These are phyloP conservation scores for Cyathus olla DNA, from an alignment of 1,284 basidiomycete genomes.

Conservation along the genomic window DNA sequence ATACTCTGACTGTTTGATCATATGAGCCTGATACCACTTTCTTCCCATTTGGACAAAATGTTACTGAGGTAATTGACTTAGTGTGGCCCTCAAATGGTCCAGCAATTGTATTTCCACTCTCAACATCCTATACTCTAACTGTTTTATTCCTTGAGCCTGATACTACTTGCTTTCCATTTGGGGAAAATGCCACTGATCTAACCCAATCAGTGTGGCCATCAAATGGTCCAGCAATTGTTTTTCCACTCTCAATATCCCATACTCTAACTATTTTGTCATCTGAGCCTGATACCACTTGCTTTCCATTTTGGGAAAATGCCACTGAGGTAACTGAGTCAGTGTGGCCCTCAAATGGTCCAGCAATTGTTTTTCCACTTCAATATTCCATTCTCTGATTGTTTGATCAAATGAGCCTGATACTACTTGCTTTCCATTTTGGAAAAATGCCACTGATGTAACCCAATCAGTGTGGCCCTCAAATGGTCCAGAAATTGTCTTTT, in stretches of 20 bases:
- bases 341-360: background rate
- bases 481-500: background rate
- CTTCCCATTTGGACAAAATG: no score
- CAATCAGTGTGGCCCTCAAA: background rate
- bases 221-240: background rate
- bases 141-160: no score
- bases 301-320: background rate
- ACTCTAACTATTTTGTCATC: background rate
- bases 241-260: background rate
- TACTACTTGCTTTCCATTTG: background rate
- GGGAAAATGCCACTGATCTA: background rate
- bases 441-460: background rate
- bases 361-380: background rate
- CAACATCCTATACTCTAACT: no score
- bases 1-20: no score
- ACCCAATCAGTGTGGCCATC: background rate
- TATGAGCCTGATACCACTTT: no score
- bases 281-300: background rate
- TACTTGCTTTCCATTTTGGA: background rate
- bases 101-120: no score
- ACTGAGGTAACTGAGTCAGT: background rate
- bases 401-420: background rate
- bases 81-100: no score
- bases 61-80: no score
- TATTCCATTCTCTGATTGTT: background rate